Percentiles rank a stretch among this genome's conserved stretches.
Conservation (phyloP, 305 asterid species). For the Rubia peregrina region DNA sequence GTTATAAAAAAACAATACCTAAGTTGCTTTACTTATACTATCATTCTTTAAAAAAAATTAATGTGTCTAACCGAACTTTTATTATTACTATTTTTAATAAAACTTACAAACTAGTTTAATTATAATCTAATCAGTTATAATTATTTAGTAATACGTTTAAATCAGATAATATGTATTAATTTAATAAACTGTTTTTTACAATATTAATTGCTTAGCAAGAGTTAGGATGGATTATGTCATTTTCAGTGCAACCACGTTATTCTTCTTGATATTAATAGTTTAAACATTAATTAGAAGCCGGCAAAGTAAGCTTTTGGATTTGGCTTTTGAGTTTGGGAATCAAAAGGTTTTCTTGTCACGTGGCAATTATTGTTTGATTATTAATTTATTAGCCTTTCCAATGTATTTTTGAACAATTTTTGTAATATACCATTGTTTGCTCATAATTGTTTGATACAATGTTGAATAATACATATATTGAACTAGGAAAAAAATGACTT, state of each 20-base stretch:
- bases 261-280: background rate
- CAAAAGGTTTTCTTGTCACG: background rate
- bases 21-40: no score
- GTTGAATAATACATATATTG: no score
- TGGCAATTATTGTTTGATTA: background rate
- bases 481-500: no score
- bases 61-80: no score
- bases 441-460: background rate
- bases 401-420: background rate
- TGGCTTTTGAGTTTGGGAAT: background rate
- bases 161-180: no score
- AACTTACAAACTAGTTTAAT: no score
- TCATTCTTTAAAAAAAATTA: no score
- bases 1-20: no score
- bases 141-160: no score
- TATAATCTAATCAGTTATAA: no score
- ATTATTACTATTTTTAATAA: no score
- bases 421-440: background rate
- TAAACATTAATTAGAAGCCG: background rate
- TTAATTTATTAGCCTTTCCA: background rate
- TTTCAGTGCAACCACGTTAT: background rate
- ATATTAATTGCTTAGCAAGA: background rate
- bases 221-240: background rate
- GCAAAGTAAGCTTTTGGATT: constrained; percentile 7
- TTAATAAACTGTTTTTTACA: background rate